Evolutionary conservation across 2,329 filamentous ascomycete species (phyloP).

Genomic region (Didymella sp.): DNA sequence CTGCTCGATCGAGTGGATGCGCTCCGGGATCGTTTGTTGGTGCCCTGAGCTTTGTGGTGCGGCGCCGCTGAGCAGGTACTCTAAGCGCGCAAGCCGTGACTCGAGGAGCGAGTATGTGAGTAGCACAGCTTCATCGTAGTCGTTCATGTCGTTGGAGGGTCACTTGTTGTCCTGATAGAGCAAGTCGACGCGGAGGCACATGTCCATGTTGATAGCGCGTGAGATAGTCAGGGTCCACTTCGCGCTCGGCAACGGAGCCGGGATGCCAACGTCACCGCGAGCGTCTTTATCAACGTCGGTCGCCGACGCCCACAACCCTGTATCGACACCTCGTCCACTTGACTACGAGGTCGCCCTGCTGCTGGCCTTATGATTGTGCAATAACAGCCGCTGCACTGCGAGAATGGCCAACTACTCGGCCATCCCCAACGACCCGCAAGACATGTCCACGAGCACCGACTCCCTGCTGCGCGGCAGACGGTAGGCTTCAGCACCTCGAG

Average conservation of each 20-base stretch:
- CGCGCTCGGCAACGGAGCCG: not conserved
- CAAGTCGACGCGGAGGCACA: not conserved
- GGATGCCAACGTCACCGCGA: slow-evolving; percentile 20
- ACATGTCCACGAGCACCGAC: slow-evolving; percentile 52
- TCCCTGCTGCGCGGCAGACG: slow-evolving; percentile 51
- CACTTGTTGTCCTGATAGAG: not conserved
- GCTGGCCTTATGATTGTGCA: slow-evolving; percentile 37
- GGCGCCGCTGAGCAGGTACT: slow-evolving; percentile 52
- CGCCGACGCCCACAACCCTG: no score
- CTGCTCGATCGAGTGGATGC: slow-evolving; percentile 49
- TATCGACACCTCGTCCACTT: no score
- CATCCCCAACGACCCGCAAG: slow-evolving; percentile 50
- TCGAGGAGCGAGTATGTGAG: slow-evolving; percentile 55
- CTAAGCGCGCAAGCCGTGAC: slow-evolving; percentile 53
- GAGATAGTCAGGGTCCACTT: not conserved
- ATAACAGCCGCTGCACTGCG: slow-evolving; percentile 12
- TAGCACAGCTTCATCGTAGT: slow-evolving; percentile 49
- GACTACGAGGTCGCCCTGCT: no score
- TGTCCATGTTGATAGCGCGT: not conserved
- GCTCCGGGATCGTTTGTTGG: slow-evolving; percentile 41
- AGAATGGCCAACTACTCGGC: slow-evolving; percentile 57
- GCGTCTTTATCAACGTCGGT: not conserved
- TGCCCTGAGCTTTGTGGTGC: slow-evolving; percentile 25
- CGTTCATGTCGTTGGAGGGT: slow-evolving; percentile 38
- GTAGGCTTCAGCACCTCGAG: slow-evolving; percentile 23